These are phyloP conservation scores for Hyphochytrium catenoides DNA, from an alignment of 352 stramenopile species.

Conservation along the genomic window DNA sequence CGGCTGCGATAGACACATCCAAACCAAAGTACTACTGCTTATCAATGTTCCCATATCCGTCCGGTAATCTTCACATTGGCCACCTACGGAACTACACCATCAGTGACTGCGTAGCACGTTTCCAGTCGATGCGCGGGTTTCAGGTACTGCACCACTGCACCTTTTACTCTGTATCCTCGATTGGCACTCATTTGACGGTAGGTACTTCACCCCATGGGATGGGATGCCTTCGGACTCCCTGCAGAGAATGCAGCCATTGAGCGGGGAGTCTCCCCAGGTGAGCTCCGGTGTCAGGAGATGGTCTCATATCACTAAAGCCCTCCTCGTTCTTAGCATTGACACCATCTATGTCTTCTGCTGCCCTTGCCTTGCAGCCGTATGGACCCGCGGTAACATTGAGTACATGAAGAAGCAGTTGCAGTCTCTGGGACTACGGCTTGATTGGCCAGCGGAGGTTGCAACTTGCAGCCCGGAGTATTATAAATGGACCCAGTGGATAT, in stretches of 20 bases:
- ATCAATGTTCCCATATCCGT: slow-evolving; percentile 98
- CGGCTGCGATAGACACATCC: too few relatives aligned
- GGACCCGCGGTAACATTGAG: slow-evolving; percentile 88
- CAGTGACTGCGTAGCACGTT: slow-evolving; percentile 89
- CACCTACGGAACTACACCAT: slow-evolving; percentile 98
- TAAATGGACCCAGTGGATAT: slow-evolving; percentile 99
- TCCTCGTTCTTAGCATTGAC: too few relatives aligned
- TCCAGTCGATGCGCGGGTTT: slow-evolving; percentile 89
- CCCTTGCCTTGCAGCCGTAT: slow-evolving; percentile 25
- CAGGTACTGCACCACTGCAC: slow-evolving; percentile 48
- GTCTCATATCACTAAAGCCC: too few relatives aligned
- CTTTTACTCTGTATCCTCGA: not conserved
- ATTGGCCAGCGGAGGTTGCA: slow-evolving; percentile 92
- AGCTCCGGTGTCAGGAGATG: too few relatives aligned
- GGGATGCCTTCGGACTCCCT: slow-evolving; percentile 98
- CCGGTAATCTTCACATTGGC: slow-evolving; percentile 89
- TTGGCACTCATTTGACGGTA: slow-evolving; percentile 7
- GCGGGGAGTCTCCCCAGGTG: slow-evolving; percentile 74
- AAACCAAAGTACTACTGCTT: slow-evolving; percentile 63
- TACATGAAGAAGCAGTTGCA: slow-evolving; percentile 88
- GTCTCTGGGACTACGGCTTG: slow-evolving; percentile 86
- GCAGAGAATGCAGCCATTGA: slow-evolving; percentile 98
- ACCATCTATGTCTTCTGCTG: too few relatives aligned
- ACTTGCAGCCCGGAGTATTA: slow-evolving; percentile 92
- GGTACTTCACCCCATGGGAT: slow-evolving; percentile 97